phyloP scores from a whole-genome alignment of 352 stramenopile species.

The Phytophthora lateralis region DNA sequence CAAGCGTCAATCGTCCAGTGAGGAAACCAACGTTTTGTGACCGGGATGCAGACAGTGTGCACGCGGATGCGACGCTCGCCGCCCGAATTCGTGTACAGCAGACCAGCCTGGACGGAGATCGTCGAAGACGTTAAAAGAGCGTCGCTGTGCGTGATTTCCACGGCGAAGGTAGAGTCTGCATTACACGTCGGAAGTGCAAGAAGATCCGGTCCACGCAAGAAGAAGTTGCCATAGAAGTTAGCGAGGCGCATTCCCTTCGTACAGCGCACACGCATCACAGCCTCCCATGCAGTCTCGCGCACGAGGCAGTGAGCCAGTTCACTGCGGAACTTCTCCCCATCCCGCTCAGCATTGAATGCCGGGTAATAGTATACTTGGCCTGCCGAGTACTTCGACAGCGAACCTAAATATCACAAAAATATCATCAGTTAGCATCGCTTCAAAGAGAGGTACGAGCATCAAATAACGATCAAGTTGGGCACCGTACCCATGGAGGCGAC shows the following conservation, averaged over 20 bases:
- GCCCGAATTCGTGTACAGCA: constrained; percentile 98
- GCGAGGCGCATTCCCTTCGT: constrained; percentile 97
- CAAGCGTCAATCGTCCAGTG: background rate
- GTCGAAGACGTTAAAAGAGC: constrained; percentile 92
- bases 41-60: constrained; percentile 96
- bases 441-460: background rate
- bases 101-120: constrained; percentile 95
- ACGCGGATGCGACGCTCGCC: constrained; percentile 98
- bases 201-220: constrained; percentile 96
- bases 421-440: constrained; percentile 8
- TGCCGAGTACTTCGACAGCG: constrained; percentile 95
- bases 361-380: constrained; percentile 98
- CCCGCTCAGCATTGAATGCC: constrained; percentile 89
- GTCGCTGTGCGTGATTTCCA: constrained; percentile 98
- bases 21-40: constrained; percentile 79
- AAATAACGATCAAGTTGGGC: background rate
- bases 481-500: constrained; percentile 90
- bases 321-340: constrained; percentile 93
- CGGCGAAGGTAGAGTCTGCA: constrained; percentile 95
- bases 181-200: constrained; percentile 96
- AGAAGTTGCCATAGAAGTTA: constrained; percentile 99
- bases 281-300: constrained; percentile 94
- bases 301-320: constrained; percentile 94
- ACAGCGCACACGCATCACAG: constrained; percentile 97
- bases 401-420: constrained; percentile 40